Evolutionary conservation across 208 protist species (phyloP).

Genomic region (Acanthamoeba triangularis): DNA sequence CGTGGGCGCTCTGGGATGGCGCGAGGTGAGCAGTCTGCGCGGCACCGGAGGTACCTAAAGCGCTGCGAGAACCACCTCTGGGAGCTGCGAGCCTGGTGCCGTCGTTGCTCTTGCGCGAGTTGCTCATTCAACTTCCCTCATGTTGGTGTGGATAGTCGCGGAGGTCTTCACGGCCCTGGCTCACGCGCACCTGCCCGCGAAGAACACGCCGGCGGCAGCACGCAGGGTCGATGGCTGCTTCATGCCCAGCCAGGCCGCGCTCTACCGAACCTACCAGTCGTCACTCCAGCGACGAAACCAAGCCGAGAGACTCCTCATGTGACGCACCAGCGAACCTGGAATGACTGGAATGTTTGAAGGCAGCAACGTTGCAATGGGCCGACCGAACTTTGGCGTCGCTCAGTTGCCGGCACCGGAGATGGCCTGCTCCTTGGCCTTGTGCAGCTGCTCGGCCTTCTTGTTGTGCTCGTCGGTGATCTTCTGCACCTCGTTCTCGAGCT

Average conservation of each 20-base stretch:
- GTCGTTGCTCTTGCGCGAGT: no score
- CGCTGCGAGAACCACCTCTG: not conserved
- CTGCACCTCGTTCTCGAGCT: constrained; percentile 70
- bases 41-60: not conserved
- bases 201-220: no score
- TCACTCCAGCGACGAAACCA: not conserved
- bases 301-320: no score
- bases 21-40: not conserved
- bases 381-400: not conserved
- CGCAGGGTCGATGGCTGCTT: not conserved
- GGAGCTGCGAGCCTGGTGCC: not conserved
- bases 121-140: no score
- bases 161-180: not conserved
- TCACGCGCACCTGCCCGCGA: not conserved
- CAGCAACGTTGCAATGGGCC: no score
- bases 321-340: no score
- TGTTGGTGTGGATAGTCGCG: not conserved
- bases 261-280: not conserved
- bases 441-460: constrained; percentile 67
- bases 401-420: constrained; percentile 17
- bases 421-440: constrained; percentile 70
- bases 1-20: not conserved
- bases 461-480: constrained; percentile 67
- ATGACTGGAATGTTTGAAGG: no score
- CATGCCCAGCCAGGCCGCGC: not conserved